phyloP scores from a whole-genome alignment of 2,329 filamentous ascomycete species.

The Fusarium penzigii region DNA sequence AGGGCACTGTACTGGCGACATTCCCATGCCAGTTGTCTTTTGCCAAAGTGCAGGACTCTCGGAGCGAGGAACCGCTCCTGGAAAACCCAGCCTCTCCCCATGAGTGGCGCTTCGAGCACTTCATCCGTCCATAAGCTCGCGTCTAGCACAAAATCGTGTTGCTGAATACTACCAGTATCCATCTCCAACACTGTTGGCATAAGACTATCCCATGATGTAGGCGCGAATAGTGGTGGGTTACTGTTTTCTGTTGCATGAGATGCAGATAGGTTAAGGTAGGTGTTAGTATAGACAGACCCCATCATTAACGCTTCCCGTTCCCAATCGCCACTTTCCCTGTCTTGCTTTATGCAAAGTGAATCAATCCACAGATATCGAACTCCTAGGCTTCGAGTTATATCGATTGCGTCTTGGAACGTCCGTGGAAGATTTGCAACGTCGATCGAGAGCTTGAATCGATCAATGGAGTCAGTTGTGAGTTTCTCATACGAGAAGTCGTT shows the following conservation, averaged over 20 bases:
- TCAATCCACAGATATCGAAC: slow-evolving; percentile 36
- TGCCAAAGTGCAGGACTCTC: slow-evolving; percentile 7
- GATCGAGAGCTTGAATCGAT: background rate
- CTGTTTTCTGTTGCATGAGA: background rate
- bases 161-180: too few relatives aligned
- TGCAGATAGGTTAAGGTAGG: slow-evolving; percentile 6
- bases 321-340: slow-evolving; percentile 6
- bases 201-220: background rate
- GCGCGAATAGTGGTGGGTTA: background rate
- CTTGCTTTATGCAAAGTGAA: slow-evolving; percentile 35
- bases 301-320: background rate
- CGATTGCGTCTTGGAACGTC: slow-evolving; percentile 29
- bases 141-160: background rate
- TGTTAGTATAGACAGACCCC: slow-evolving; percentile 5
- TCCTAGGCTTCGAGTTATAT: slow-evolving; percentile 20
- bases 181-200: background rate
- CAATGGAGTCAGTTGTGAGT: background rate
- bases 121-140: slow-evolving; percentile 4
- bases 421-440: slow-evolving; percentile 1
- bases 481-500: background rate
- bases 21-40: slow-evolving; percentile 11
- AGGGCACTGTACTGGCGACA: slow-evolving; percentile 3
- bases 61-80: slow-evolving; percentile 10
- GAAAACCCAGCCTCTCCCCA: slow-evolving; percentile 12
- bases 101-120: background rate